phyloP scores from a whole-genome alignment of 2,329 filamentous ascomycete species.

The Arthrinium phaeospermum region DNA sequence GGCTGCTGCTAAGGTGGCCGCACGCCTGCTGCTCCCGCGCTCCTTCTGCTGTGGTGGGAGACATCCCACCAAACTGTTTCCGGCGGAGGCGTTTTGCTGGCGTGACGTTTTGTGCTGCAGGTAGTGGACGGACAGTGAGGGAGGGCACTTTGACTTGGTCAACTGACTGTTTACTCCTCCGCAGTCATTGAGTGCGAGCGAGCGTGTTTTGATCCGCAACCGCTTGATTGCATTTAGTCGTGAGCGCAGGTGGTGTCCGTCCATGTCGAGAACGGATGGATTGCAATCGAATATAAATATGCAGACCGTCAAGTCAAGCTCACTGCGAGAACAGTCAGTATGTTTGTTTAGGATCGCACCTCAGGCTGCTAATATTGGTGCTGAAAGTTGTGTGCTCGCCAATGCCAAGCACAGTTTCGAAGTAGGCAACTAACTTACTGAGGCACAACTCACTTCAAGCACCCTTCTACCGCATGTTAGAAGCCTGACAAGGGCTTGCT shows the following conservation, averaged over 20 bases:
- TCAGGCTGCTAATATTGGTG: not conserved
- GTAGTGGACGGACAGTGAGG: too few relatives aligned
- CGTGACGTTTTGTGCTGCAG: too few relatives aligned
- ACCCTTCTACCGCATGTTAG: not conserved
- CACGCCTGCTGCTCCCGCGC: not conserved
- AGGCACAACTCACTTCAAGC: not conserved
- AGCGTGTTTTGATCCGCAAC: not conserved
- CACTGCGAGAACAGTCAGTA: not conserved
- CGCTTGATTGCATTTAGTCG: too few relatives aligned
- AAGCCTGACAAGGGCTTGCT: not conserved
- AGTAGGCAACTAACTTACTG: not conserved
- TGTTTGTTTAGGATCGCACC: not conserved
- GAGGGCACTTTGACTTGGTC: too few relatives aligned
- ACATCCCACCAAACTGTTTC: too few relatives aligned
- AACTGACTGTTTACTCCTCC: not conserved
- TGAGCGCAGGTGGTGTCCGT: not conserved
- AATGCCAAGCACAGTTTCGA: not conserved
- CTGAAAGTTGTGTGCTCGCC: not conserved
- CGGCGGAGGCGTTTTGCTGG: too few relatives aligned
- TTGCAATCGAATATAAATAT: not conserved
- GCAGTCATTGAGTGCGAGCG: not conserved
- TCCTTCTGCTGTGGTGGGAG: too few relatives aligned
- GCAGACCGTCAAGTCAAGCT: not conserved
- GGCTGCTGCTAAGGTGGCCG: not conserved
- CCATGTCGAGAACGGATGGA: not conserved